A percentile compares a stretch with the other conserved stretches of the same genome.
These are phyloP conservation scores for Colletotrichum sp. DNA, from an alignment of 2,329 filamentous ascomycete species.

Conservation along the genomic window DNA sequence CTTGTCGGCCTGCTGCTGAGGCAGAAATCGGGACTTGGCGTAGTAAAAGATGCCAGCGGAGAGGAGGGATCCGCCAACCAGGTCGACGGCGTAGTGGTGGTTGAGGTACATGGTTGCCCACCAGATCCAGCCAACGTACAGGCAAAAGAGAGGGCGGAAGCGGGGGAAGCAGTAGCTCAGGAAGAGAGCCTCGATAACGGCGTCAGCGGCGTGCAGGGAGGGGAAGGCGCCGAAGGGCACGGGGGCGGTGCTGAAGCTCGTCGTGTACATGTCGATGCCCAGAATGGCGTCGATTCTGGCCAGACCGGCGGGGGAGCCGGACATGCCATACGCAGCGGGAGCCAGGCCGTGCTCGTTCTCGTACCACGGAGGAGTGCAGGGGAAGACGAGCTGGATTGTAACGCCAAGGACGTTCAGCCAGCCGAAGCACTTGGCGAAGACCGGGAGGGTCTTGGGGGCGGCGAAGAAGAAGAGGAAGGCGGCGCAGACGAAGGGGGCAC, in stretches of 20 bases:
- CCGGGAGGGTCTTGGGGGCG: conserved; percentile 82
- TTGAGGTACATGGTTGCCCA: conserved; percentile 99
- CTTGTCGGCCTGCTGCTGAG: conserved; percentile 84
- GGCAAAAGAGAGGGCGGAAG: conserved; percentile 78
- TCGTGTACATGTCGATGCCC: conserved; percentile 91
- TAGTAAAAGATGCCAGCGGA: conserved; percentile 84
- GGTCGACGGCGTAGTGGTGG: conserved; percentile 94
- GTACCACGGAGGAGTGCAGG: conserved; percentile 96
- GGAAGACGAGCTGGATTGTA: conserved; percentile 86
- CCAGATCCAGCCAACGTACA: conserved; percentile 93
- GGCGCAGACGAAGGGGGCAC: conserved; percentile 80
- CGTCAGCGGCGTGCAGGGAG: conserved; percentile 88
- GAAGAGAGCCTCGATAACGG: conserved; percentile 88
- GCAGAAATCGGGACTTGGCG: conserved; percentile 79
- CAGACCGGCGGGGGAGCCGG: conserved; percentile 86
- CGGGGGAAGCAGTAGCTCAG: conserved; percentile 92
- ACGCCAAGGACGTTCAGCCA: conserved; percentile 93
- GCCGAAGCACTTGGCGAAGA: conserved; percentile 86
- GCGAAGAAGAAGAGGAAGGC: conserved; percentile 85
- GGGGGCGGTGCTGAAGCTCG: conserved; percentile 87
- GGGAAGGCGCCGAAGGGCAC: conserved; percentile 96
- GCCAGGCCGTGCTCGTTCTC: conserved; percentile 91
- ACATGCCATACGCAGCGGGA: conserved; percentile 91
- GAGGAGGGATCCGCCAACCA: conserved; percentile 83
- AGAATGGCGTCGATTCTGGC: conserved; percentile 90